phyloP scores from a whole-genome alignment of 2,329 filamentous ascomycete genomes.

The Talaromyces sp. region DNA sequence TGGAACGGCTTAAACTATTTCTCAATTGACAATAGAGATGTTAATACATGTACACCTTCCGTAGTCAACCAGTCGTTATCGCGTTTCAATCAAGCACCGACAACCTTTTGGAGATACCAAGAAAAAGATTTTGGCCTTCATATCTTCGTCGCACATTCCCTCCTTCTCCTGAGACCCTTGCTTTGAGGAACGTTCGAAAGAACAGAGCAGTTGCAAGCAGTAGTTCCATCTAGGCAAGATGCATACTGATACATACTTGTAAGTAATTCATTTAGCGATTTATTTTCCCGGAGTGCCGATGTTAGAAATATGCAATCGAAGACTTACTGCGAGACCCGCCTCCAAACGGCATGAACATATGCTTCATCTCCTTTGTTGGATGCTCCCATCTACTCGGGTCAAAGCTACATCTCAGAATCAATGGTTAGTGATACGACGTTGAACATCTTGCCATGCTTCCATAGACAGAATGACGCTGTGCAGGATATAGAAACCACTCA shows the following conservation, averaged over 20 bases:
- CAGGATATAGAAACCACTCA: not conserved
- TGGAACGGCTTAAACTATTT: no score
- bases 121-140: conserved; percentile 44
- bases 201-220: conserved; percentile 50
- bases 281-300: no score
- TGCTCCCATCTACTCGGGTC: conserved; percentile 50
- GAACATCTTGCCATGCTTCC: not conserved
- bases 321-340: conserved; percentile 54
- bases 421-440: conserved; percentile 29
- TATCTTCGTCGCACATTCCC: conserved; percentile 30
- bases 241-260: conserved; percentile 60
- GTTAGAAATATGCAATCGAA: not conserved
- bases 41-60: not conserved
- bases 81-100: conserved; percentile 33
- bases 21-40: not conserved
- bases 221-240: conserved; percentile 60
- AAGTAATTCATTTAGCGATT: not conserved
- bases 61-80: not conserved
- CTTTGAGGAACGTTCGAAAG: conserved; percentile 34
- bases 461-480: not conserved
- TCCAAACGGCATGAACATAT: conserved; percentile 64
- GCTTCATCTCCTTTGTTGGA: conserved; percentile 38
- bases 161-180: conserved; percentile 12
- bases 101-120: conserved; percentile 40
- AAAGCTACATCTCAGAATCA: conserved; percentile 34